Evolutionary conservation across 1,284 basidiomycete species (phyloP).

Genomic region (Ceratobasidium sp.): DNA sequence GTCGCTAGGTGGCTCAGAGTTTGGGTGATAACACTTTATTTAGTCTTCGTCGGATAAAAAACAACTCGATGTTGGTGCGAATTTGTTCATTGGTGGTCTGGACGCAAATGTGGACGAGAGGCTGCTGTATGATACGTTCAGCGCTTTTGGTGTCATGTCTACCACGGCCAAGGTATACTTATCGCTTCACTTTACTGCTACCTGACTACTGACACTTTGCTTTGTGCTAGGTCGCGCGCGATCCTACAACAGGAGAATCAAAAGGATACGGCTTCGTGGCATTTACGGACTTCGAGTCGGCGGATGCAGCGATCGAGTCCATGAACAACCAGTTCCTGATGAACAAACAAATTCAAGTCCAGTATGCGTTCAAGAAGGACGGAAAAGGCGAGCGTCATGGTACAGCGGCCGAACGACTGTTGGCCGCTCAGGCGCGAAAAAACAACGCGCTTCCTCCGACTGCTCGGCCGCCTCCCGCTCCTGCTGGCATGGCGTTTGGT

Average conservation of each 20-base stretch:
- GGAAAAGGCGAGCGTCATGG: conserved; percentile 98
- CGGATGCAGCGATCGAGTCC: conserved; percentile 94
- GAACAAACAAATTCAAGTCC: conserved; percentile 96
- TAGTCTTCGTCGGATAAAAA: conserved; percentile 96
- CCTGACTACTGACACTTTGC: conserved; percentile 6
- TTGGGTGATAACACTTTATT: conserved; percentile 33
- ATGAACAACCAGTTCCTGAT: conserved; percentile 98
- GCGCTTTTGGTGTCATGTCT: conserved; percentile 92
- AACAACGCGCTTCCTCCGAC: conserved; percentile 87
- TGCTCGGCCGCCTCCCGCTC: conserved; percentile 69
- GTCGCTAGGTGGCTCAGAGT: conserved; percentile 11
- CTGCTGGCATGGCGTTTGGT: conserved; percentile 77
- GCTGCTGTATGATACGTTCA: conserved; percentile 93
- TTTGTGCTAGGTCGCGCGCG: conserved; percentile 82
- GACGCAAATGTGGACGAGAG: conserved; percentile 96
- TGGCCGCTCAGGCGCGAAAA: conserved; percentile 95
- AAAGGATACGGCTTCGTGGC: conserved; percentile 98
- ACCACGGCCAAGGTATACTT: conserved; percentile 91
- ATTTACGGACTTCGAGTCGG: conserved; percentile 96
- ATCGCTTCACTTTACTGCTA: not conserved
- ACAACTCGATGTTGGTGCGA: conserved; percentile 97
- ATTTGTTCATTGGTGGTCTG: conserved; percentile 95
- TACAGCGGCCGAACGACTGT: conserved; percentile 91
- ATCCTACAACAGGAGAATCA: conserved; percentile 84
- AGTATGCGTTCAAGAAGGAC: conserved; percentile 99